Evolutionary conservation across 2,329 filamentous ascomycete species (phyloP), one percentile per base, ranked within the genome.

Genomic region (Bertia moriformis): DNA sequence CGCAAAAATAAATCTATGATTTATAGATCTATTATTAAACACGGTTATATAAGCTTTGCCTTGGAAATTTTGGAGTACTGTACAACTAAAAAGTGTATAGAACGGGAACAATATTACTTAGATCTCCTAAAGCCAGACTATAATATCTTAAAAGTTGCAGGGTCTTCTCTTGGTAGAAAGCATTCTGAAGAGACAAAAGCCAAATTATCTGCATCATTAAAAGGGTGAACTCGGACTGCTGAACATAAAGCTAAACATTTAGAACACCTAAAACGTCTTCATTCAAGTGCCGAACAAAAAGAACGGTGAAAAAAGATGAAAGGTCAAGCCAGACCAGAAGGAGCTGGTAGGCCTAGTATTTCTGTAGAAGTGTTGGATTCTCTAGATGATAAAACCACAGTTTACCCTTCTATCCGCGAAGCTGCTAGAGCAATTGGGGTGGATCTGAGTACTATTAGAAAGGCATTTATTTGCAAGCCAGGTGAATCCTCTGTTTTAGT

Each of bases 91-190:
- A 32, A 41, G 10, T 22, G 4, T 32, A 29, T 41, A 27, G 40
- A 39, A 39, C 29, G 40, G 19, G 40, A 41, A 39, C 40, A 41
- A 38, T 35, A 42, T 30, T 37, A 42, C 20, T 24, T 43, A 19
- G 41, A 43, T 32, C 35, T 43, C 29, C 35, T 43, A 36, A 43
- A 43, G 20, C 41, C 41, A 38, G 41, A 43, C 30, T 43, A 43
- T 38, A 43, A 43, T 41, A 43, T 42, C 19, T 22, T 43, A 38
- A 43, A 43, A 27, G 35, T 17, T 19, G 41, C 41, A 29, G 39
- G 30, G 29, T 42, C 40, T 37, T 14, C 18, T 15, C 38, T 43
- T 24, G 41, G 41, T 22, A 37, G 20, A 18, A 43, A 38, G 38
- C 41, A 43, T 29, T 38, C 38, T 10, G 15, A 17, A 20, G 40